Base-by-base conservation (phyloP, 2,329 filamentous ascomycete species). In the Colletotrichum sp. region DNA sequence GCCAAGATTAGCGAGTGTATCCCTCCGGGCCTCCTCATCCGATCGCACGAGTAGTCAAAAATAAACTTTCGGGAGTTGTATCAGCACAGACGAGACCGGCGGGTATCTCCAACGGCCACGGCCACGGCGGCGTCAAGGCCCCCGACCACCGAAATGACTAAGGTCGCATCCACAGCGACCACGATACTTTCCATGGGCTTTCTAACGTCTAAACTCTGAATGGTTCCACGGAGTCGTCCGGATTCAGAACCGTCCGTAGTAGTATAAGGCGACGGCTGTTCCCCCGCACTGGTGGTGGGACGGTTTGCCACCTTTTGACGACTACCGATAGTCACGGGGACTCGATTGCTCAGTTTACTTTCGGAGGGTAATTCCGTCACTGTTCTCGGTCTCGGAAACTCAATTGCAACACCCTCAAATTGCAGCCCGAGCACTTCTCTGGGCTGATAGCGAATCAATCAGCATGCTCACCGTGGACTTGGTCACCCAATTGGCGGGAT, bases 11-110 rank as follows among this genome's bases (percentile, higher is more conserved):
- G 44, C 44, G 44, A 52, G 10, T 52, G n/a, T 52, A 52, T 52
- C 44, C 44, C 44, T 52, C 44, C 44, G n/a, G n/a, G 44, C n/a
- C 39, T 48, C 24, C 52, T 32, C 57, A 62, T 62, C 57, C 28
- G 59, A 62, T 62, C 59, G 55, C 55, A 26, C 22, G 5, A 59
- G 26, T 18, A 62, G 24, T n/a, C 59, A 15, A 62, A 10, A 62
- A 10, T 62, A n/a, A 62, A 32, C 59, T 34, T 62, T 62, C 28
- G 24, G 59, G 59, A 32, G 18, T 30, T 62, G 28, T 62, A n/a
- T 62, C 59, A 62, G 59, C 28, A 32, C 59, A 62, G 59, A 32
- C 18, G 18, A 62, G 28, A 15, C 28, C 24, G 59, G 8, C 59
- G 59, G 59, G 10, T 22, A 13, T 18, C 4, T 62, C 28, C 59